These are phyloP conservation scores for Phyllosticta citrichinensis DNA, from an alignment of 2,329 filamentous ascomycete genomes.

Conservation along the genomic window DNA sequence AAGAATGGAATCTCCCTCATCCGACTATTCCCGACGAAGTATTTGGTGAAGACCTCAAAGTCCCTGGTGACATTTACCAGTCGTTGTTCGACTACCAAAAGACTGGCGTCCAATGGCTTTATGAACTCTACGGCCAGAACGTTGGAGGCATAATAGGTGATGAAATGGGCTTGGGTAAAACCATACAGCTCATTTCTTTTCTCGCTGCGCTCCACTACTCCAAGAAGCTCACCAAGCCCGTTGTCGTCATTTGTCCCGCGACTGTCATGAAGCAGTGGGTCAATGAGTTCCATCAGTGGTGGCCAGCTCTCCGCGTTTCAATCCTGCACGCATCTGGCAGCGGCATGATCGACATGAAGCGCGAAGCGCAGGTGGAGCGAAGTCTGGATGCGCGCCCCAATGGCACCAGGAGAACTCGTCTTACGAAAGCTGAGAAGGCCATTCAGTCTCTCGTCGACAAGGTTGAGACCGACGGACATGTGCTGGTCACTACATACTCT, in stretches of 20 bases:
- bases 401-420: constrained; percentile 10
- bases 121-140: constrained; percentile 78
- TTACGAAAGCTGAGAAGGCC: constrained; percentile 52
- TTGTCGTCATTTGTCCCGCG: constrained; percentile 86
- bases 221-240: constrained; percentile 69
- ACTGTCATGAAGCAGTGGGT: constrained; percentile 97
- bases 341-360: constrained; percentile 76
- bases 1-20: constrained; percentile 77
- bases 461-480: constrained; percentile 76
- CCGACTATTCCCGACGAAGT: constrained; percentile 68
- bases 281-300: constrained; percentile 97
- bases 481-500: constrained; percentile 90
- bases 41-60: constrained; percentile 63
- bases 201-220: constrained; percentile 89
- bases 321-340: constrained; percentile 93
- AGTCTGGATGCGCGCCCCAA: constrained; percentile 36
- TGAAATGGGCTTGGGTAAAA: constrained; percentile 99
- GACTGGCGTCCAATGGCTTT: constrained; percentile 92
- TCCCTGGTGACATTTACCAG: constrained; percentile 88
- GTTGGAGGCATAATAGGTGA: constrained; percentile 94
- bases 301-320: constrained; percentile 94
- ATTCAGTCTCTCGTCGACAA: constrained; percentile 73
- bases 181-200: constrained; percentile 70
- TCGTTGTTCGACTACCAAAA: constrained; percentile 95
- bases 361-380: constrained; percentile 53